A percentile compares a stretch with the other conserved stretches of the same genome.
phyloP scores from a whole-genome alignment of 2,329 filamentous ascomycete species.

The Paraconiothyrium sp. region DNA sequence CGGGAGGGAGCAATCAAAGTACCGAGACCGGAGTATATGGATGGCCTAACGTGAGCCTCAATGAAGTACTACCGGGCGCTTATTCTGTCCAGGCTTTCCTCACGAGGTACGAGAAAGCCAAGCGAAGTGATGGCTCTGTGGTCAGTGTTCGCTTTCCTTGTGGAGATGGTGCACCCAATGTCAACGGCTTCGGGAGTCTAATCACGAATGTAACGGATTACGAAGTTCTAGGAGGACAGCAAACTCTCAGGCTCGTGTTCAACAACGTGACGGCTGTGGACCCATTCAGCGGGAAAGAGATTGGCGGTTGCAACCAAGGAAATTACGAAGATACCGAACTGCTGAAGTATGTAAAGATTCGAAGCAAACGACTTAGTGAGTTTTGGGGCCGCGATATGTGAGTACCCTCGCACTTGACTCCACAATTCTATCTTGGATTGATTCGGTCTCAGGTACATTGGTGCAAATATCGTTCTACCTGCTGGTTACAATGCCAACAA shows the following conservation, averaged over 20 bases:
- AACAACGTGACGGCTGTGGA: conserved; percentile 35
- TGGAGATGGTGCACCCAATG: conserved; percentile 44
- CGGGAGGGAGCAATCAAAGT: conserved; percentile 37
- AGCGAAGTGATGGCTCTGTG: conserved; percentile 48
- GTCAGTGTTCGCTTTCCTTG: conserved; percentile 50
- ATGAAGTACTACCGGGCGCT: conserved; percentile 39
- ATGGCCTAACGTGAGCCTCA: conserved; percentile 45
- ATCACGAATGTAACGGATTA: conserved; percentile 35
- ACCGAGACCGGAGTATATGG: conserved; percentile 44
- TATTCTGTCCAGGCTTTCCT: conserved; percentile 50
- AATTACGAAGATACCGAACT: conserved; percentile 48
- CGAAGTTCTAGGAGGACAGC: conserved; percentile 36
- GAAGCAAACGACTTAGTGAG: conserved; percentile 46
- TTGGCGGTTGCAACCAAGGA: conserved; percentile 51
- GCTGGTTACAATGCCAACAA: conserved; percentile 45
- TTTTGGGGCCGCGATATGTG: conserved; percentile 48
- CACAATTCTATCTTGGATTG: no score
- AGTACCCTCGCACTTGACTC: no score
- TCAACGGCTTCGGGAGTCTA: conserved; percentile 45
- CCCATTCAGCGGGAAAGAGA: conserved; percentile 45
- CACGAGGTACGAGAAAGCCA: conserved; percentile 47
- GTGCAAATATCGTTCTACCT: conserved; percentile 49
- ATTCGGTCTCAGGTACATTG: conserved; percentile 33
- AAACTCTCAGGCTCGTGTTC: conserved; percentile 45
- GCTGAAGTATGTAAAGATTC: conserved; percentile 51